Evolutionary conservation across 352 stramenopile genomes (phyloP).

Genomic region (Phytophthora palmivora): DNA sequence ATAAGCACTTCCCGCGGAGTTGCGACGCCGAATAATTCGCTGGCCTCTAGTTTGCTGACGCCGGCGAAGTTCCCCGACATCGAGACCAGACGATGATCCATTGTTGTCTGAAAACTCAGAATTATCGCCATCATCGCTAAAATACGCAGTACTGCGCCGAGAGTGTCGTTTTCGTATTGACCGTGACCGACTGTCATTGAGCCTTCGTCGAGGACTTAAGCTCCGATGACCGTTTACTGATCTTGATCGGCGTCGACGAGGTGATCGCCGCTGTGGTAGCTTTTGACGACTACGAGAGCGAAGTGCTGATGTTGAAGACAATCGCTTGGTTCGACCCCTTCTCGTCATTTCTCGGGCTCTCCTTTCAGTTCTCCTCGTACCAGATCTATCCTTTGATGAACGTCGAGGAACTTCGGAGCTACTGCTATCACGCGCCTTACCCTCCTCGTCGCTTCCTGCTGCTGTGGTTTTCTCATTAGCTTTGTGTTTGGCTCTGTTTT

Average conservation of each 20-base stretch:
- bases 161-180: constrained; percentile 1
- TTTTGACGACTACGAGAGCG: constrained; percentile 21
- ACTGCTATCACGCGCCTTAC: constrained; percentile 16
- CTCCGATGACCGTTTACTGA: constrained; percentile 4
- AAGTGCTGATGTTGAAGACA: background rate
- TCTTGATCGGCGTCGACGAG: constrained; percentile 7
- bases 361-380: constrained; percentile 6
- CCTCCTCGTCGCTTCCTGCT: constrained; percentile 21
- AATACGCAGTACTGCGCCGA: constrained; percentile 7
- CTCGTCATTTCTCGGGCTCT: background rate
- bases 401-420: constrained; percentile 6
- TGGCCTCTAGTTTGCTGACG: constrained; percentile 29
- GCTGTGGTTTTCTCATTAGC: background rate
- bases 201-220: constrained; percentile 16
- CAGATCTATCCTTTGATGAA: background rate
- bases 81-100: constrained; percentile 47
- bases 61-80: constrained; percentile 46
- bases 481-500: constrained; percentile 17
- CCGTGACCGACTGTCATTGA: constrained; percentile 17
- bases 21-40: constrained; percentile 8
- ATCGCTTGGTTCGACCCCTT: constrained; percentile 8
- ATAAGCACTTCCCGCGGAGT: constrained; percentile 1
- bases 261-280: constrained; percentile 2
- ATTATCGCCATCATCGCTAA: constrained; percentile 4
- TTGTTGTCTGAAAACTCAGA: constrained; percentile 24